Evolutionary conservation across 257 asterid genomes (phyloP).

Genomic region (Penstemon davidsonii): DNA sequence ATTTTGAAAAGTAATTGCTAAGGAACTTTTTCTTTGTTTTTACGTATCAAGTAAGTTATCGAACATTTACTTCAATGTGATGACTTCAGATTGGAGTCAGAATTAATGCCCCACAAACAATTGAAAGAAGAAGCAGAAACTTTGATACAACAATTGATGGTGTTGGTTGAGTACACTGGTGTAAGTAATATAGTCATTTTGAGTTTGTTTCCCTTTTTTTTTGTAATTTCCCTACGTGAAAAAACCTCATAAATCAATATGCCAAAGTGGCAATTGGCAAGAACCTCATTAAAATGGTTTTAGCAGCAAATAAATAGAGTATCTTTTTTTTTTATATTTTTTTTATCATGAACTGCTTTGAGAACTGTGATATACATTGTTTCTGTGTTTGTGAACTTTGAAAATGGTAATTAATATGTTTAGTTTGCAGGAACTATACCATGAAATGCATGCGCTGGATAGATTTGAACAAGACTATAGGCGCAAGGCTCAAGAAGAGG

Average conservation of each 20-base stretch:
- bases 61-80: slow-evolving; percentile 32
- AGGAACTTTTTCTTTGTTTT: slow-evolving; percentile 13
- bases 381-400: too few species aligned
- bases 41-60: slow-evolving; percentile 26
- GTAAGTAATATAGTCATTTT: slow-evolving; percentile 49
- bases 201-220: slow-evolving; percentile 17
- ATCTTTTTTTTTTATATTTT: too few species aligned
- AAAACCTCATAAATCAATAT: too few species aligned
- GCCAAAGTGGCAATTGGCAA: too few species aligned
- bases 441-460: slow-evolving; percentile 92
- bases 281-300: too few species aligned
- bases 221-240: not conserved
- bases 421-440: slow-evolving; percentile 80
- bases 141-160: slow-evolving; percentile 69
- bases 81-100: slow-evolving; percentile 70
- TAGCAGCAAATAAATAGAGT: too few species aligned
- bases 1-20: slow-evolving; percentile 73
- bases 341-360: too few species aligned
- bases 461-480: slow-evolving; percentile 88
- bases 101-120: slow-evolving; percentile 64
- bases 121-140: slow-evolving; percentile 77
- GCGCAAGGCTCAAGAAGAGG: slow-evolving; percentile 74
- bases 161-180: slow-evolving; percentile 80
- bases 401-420: not conserved
- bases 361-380: too few species aligned